Conservation (phyloP, 2,329 filamentous ascomycete genomes). For the Cladophialophora psammophila region DNA sequence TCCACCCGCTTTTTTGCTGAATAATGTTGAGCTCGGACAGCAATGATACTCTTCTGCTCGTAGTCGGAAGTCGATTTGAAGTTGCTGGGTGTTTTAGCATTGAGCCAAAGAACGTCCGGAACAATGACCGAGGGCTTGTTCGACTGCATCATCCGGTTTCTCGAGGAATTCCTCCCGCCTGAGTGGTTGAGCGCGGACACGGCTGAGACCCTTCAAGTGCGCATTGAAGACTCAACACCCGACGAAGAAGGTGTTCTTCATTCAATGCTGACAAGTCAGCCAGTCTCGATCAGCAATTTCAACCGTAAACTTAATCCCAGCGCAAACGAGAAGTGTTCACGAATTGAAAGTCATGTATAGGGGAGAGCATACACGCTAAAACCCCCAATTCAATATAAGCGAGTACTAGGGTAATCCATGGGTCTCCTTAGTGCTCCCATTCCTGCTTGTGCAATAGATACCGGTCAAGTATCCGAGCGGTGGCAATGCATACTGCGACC, state of each 20-base stretch:
- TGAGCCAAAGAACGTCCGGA: slow-evolving; percentile 4
- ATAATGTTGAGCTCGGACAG: slow-evolving; percentile 4
- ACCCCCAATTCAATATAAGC: background rate
- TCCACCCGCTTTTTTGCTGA: background rate
- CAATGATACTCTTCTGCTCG: background rate
- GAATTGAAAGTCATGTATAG: background rate
- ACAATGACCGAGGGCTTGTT: background rate
- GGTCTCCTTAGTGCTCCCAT: background rate
- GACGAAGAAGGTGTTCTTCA: background rate
- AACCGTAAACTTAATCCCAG: background rate
- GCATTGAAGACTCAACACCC: too few species aligned
- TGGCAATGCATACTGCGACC: background rate
- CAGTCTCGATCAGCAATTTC: background rate
- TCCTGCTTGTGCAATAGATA: background rate
- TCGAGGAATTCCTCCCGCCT: background rate
- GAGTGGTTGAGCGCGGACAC: background rate
- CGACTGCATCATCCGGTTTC: background rate
- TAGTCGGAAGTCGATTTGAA: background rate
- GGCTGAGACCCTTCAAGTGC: background rate
- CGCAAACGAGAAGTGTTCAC: background rate
- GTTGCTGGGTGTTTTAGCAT: background rate
- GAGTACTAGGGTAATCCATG: background rate
- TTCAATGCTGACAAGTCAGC: background rate
- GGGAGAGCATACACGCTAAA: background rate
- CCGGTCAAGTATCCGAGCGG: background rate